Base-by-base conservation (phyloP, 1,284 basidiomycete species). In the Grifola frondosa region DNA sequence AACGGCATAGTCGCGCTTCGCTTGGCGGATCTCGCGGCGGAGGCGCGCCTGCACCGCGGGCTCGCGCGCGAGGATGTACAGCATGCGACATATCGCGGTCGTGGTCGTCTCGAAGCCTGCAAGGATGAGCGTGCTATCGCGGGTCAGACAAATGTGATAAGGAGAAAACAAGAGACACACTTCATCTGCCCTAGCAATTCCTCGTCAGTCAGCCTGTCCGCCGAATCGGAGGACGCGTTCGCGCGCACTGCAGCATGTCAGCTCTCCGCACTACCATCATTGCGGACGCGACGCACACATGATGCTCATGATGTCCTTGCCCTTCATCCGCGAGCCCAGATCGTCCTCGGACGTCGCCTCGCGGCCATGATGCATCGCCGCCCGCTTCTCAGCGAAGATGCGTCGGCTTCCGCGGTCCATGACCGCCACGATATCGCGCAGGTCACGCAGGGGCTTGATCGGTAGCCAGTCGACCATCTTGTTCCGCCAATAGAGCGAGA, bases 41-140 rank as follows among this genome's bases (percentile, higher is more conserved):
- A 67, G 52, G 8, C 50, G 46, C 6, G 42, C 48, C 42, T 67
- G 65, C 3, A 58, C 56, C 0, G 49, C 44, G 0, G 50, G 57
- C 24, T 60, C 35, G 15, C 49, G 30, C n/a, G 61, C 57, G 8
- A 66, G 57, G 22, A 60, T 40, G 31, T 61, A 49, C 8, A 67
- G 50, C 10, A 54, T 54, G 22, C 61, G 47, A n/a, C 50, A 50
- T 6, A 63, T 44, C 1, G 61, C 57, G 5, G 46, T 53, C 3
- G 64, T 54, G 1, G 62, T 61, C 0, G 65, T 65, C 32, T 66
- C 65, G 30, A 59, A 58, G 8, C 58, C 64, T 8, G 56, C 63
- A 19, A 61, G 54, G 9, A 65, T 49, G 16, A 65, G 46, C 2
- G 61, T 60, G 29, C 63, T 66, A 35, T 11, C 15, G 10, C 16